Percentiles rank a stretch among this genome's conserved stretches.
These are phyloP conservation scores for Trichothecium roseum DNA, from an alignment of 2,329 filamentous ascomycete genomes.

Conservation along the genomic window DNA sequence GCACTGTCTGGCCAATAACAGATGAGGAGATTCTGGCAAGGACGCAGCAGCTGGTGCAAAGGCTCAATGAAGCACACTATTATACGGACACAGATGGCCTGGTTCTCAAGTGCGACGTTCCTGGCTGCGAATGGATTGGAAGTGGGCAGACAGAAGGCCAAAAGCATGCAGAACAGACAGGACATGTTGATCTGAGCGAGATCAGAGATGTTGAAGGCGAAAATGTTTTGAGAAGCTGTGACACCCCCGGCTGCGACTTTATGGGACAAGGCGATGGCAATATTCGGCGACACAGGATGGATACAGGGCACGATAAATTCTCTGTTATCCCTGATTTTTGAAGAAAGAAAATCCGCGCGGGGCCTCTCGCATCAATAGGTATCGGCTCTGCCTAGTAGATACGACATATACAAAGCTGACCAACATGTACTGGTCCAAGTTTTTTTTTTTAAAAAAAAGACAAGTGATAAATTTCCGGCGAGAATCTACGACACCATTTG, in stretches of 20 bases:
- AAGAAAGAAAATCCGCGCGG: no score
- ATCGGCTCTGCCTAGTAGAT: no score
- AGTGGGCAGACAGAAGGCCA: conserved; percentile 54
- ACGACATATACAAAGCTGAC: no score
- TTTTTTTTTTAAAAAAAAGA: background rate
- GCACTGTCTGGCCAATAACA: conserved; percentile 42
- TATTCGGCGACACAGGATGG: conserved; percentile 45
- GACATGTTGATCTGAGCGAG: conserved; percentile 48
- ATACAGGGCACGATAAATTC: conserved; percentile 46
- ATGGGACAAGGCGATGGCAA: conserved; percentile 54
- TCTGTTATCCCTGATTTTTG: conserved; percentile 24
- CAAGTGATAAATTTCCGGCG: conserved; percentile 1
- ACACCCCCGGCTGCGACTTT: conserved; percentile 48
- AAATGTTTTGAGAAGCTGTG: conserved; percentile 68
- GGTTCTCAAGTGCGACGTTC: conserved; percentile 61
- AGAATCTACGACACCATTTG: background rate
- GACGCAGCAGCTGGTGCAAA: conserved; percentile 52
- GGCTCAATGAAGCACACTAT: conserved; percentile 64
- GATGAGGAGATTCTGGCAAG: conserved; percentile 60
- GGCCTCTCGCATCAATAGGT: no score
- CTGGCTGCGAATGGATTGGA: conserved; percentile 54
- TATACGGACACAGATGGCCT: conserved; percentile 82
- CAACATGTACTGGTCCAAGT: no score
- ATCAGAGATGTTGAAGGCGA: conserved; percentile 75
- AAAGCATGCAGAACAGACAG: conserved; percentile 50